A percentile compares a stretch with the other conserved stretches of the same genome.
phyloP scores from a whole-genome alignment of 2,329 filamentous ascomycete genomes.

The Aspergillus sp. region DNA sequence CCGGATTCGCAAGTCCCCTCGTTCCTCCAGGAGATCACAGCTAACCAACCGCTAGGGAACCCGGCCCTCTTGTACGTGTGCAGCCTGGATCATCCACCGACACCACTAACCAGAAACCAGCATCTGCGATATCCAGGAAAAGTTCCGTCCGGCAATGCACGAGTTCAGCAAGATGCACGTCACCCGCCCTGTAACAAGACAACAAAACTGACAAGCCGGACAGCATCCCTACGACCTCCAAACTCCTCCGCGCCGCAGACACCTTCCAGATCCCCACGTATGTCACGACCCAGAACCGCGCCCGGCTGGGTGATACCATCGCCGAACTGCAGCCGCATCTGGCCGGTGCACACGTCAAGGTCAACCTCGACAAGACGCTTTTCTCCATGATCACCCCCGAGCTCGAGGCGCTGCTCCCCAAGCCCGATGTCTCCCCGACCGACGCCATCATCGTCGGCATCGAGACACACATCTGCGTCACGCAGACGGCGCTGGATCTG shows the following conservation, averaged over 20 bases:
- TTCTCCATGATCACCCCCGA: conserved; percentile 85
- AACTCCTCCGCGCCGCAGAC: conserved; percentile 61
- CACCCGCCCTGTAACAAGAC: not conserved
- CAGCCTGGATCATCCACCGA: not conserved
- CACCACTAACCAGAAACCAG: conserved; percentile 44
- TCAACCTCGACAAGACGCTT: conserved; percentile 75
- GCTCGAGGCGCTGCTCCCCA: conserved; percentile 46
- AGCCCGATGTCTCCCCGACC: conserved; percentile 35
- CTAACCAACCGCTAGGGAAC: conserved; percentile 34
- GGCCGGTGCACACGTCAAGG: conserved; percentile 45
- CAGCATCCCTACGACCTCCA: conserved; percentile 64
- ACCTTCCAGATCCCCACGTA: conserved; percentile 67
- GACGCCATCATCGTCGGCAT: conserved; percentile 83
- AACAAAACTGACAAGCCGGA: not conserved
- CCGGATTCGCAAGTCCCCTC: conserved; percentile 26
- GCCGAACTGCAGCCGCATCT: conserved; percentile 62
- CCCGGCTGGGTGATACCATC: conserved; percentile 77
- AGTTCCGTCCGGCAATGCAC: conserved; percentile 78
- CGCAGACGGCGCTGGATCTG: conserved; percentile 84
- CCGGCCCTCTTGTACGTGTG: conserved; percentile 45
- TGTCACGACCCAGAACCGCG: conserved; percentile 79
- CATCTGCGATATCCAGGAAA: conserved; percentile 93
- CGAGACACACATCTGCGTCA: conserved; percentile 90
- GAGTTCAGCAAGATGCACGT: conserved; percentile 78
- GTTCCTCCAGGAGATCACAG: not conserved